Evolutionary conservation across 768 basidiomycete genomes (phyloP), one percentile per base, ranked within the genome.

Genomic region (Phanerochaete carnosa): DNA sequence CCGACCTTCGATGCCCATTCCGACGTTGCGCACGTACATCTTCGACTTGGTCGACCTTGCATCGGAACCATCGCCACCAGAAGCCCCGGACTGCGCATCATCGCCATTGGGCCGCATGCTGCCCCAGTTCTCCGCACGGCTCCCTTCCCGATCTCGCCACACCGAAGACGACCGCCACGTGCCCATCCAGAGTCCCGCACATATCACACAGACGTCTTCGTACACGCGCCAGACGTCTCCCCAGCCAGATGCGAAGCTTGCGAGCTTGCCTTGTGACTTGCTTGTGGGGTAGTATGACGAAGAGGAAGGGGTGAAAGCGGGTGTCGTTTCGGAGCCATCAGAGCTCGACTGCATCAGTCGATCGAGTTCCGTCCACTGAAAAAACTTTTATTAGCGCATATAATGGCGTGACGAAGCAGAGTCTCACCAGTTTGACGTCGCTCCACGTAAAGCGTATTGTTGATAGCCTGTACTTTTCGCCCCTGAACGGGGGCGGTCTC

Each of bases 161-260:
- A 23, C 37, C 23, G 83, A 79, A 58, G 81, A 79, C 33, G 76
- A 75, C 29, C 86, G 78, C 85, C 80, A 89, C 2, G 81, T 78
- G 15, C 90, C 88, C 66, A 87, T 81, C 90, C 90, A 93, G n/a
- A 92, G 78, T 2, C 89, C 85, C 0, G 90, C 92, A 66, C 92
- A 93, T 47, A 92, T 77, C 43, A 92, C 76, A 62, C 92, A 94
- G 23, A 89, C 87, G 61, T 94, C 92, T 73, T 94, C 92, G 66
- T 94, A 94, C 13, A 93, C 77, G 26, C 84, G 82, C 90, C 90
- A 92, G 8, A 83, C 82, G 62, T 92, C 92, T 15, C 84, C 80
- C 88, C 89, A 91, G 2, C 78, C 65, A 3, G 83, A 77, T 22
- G 81, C 68, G 9, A 76, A 61, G 28, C 50, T 55, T 35, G 35